These are phyloP conservation scores for Cryptomeria japonica DNA, from an alignment of 75 land plant species.

Conservation along the genomic window DNA sequence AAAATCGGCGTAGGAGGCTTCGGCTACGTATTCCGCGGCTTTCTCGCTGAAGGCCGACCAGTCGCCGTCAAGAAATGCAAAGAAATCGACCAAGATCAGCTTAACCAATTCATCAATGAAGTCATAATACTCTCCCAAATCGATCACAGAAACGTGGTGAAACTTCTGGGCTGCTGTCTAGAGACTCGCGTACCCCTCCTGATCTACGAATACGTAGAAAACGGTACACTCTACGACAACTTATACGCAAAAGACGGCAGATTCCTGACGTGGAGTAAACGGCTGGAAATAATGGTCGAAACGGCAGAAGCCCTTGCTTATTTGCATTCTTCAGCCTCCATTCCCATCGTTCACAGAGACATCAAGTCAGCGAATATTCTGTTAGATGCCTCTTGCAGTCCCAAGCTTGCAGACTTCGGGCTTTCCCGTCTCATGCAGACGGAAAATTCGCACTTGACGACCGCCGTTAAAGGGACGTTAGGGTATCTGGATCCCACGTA, in stretches of 20 bases:
- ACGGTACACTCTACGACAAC: constrained; percentile 2
- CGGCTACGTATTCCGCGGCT: constrained; percentile 70
- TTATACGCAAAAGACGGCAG: not conserved
- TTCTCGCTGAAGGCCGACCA: constrained; percentile 23
- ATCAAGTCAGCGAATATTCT: constrained; percentile 90
- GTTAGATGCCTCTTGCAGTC: constrained; percentile 57
- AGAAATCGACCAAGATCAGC: constrained; percentile 16
- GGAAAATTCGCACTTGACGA: not conserved
- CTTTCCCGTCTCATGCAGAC: constrained; percentile 46
- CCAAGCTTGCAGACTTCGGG: constrained; percentile 87
- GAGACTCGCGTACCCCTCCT: constrained; percentile 19
- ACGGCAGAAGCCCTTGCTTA: constrained; percentile 73
- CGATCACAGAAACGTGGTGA: constrained; percentile 32
- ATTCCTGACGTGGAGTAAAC: constrained; percentile 52
- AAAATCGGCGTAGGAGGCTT: constrained; percentile 82
- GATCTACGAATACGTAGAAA: constrained; percentile 3
- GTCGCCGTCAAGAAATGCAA: constrained; percentile 41
- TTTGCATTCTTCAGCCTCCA: constrained; percentile 56
- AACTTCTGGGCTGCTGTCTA: constrained; percentile 29
- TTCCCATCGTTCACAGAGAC: constrained; percentile 82
- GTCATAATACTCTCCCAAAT: constrained; percentile 34
- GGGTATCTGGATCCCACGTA: constrained; percentile 87
- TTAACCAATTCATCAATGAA: constrained; percentile 40
- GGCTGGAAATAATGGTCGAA: constrained; percentile 68
- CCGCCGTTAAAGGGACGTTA: constrained; percentile 42